phyloP scores from a whole-genome alignment of 331 rosid genomes.

The Pyrus hybrid region DNA sequence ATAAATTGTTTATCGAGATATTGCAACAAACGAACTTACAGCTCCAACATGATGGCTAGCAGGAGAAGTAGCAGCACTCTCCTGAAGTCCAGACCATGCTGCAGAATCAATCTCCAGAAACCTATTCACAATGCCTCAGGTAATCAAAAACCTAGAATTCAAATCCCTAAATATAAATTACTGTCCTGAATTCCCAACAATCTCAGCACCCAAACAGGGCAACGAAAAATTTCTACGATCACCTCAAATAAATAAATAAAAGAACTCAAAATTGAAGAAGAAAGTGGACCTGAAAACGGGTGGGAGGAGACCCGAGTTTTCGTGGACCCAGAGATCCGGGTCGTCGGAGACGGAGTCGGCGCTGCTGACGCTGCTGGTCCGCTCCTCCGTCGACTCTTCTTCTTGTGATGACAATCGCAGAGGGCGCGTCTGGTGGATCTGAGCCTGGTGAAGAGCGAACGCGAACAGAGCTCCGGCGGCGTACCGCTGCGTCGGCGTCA shows the following conservation, averaged over 20 bases:
- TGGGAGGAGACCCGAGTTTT: slow-evolving; percentile 55
- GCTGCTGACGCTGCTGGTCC: slow-evolving; percentile 47
- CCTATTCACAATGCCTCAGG: slow-evolving; percentile 26
- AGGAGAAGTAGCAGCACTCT: slow-evolving; percentile 60
- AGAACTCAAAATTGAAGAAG: not conserved
- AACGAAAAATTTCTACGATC: no score
- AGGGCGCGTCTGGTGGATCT: slow-evolving; percentile 53
- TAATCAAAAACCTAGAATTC: not conserved
- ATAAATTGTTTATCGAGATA: not conserved
- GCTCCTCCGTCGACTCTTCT: slow-evolving; percentile 11
- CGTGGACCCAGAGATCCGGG: slow-evolving; percentile 79
- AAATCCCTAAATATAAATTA: not conserved
- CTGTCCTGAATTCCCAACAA: not conserved
- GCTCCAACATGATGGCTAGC: slow-evolving; percentile 74
- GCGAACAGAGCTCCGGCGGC: slow-evolving; percentile 77
- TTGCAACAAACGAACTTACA: slow-evolving; percentile 26
- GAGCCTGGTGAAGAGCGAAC: slow-evolving; percentile 68
- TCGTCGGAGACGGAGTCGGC: slow-evolving; percentile 59
- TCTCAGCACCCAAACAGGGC: no score
- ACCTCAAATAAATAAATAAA: not conserved
- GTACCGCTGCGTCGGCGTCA: slow-evolving; percentile 69
- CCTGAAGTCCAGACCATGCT: slow-evolving; percentile 86
- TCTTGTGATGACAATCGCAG: slow-evolving; percentile 24
- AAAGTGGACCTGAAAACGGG: slow-evolving; percentile 57
- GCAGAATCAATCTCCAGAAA: slow-evolving; percentile 58